Percentiles rank a stretch among this genome's conserved stretches.
These are phyloP conservation scores for Exophiala spinifera DNA, from an alignment of 2,329 filamentous ascomycete species.

Conservation along the genomic window DNA sequence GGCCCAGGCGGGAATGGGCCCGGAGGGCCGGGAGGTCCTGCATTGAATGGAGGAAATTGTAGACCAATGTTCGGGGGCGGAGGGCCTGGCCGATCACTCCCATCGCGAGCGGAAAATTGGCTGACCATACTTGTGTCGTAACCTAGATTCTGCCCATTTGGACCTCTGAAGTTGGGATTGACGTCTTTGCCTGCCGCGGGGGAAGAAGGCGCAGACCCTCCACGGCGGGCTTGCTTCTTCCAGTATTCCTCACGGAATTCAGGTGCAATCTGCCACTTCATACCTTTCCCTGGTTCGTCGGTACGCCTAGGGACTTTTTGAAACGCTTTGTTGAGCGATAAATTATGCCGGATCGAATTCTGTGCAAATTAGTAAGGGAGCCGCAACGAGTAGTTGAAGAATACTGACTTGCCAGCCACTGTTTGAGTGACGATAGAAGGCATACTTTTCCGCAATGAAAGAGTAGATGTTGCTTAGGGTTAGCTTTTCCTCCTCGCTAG, in stretches of 20 bases:
- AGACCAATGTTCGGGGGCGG: slow-evolving; percentile 18
- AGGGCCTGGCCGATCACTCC: slow-evolving; percentile 7
- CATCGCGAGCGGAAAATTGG: slow-evolving; percentile 37
- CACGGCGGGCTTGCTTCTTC: slow-evolving; percentile 56
- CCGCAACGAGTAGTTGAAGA: neutral
- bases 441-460: slow-evolving; percentile 86
- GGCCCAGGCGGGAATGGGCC: slow-evolving; percentile 18
- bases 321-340: slow-evolving; percentile 92
- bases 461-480: slow-evolving; percentile 91
- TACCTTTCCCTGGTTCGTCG: slow-evolving; percentile 95
- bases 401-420: slow-evolving; percentile 82
- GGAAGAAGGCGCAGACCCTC: slow-evolving; percentile 44
- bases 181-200: slow-evolving; percentile 43
- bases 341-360: slow-evolving; percentile 95
- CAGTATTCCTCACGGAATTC: slow-evolving; percentile 85
- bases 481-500: slow-evolving; percentile 79
- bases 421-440: slow-evolving; percentile 84
- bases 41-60: slow-evolving; percentile 23
- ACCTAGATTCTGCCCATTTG: slow-evolving; percentile 34
- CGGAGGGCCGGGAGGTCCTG: slow-evolving; percentile 6
- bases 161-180: slow-evolving; percentile 37
- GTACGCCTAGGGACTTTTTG: slow-evolving; percentile 88
- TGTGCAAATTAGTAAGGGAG: slow-evolving; percentile 34
- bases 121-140: slow-evolving; percentile 36
- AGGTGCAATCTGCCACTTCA: slow-evolving; percentile 95